Conservation (phyloP, 2,329 filamentous ascomycete genomes). For the Cercospora sesami region DNA sequence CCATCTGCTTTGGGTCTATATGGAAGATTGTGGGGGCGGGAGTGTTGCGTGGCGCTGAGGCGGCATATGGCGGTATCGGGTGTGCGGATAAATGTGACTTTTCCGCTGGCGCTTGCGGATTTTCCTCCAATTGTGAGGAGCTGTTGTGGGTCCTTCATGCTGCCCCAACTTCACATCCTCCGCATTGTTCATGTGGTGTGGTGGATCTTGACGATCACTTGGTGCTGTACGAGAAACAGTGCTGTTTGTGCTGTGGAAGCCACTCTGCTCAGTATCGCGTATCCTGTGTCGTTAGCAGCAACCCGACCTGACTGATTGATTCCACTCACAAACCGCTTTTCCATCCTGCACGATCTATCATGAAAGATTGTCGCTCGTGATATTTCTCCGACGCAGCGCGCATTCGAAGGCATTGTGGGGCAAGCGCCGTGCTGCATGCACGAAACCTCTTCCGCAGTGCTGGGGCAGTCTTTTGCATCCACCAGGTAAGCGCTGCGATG, state of each 20-base stretch:
- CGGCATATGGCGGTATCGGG: slow-evolving; percentile 2
- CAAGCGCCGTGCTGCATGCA: not conserved
- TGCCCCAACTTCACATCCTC: not conserved
- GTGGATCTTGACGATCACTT: not conserved
- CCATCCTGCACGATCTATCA: not conserved
- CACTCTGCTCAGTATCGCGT: not conserved
- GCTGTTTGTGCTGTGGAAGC: not conserved
- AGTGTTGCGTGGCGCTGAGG: not conserved
- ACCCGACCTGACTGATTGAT: not conserved
- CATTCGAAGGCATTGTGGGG: not conserved
- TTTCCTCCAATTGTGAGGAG: not conserved
- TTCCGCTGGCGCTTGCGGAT: not conserved
- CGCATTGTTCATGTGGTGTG: not conserved
- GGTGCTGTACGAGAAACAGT: not conserved
- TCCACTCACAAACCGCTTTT: not conserved
- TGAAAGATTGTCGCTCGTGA: not conserved
- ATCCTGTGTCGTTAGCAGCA: not conserved
- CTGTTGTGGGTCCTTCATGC: not conserved
- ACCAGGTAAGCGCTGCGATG: not conserved
- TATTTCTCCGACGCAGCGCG: not conserved
- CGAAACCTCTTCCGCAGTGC: not conserved
- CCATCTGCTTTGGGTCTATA: not conserved
- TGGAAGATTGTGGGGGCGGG: not conserved
- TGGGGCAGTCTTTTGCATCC: not conserved
- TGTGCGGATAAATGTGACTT: not conserved